Evolutionary conservation across 306 rosid species (phyloP).

Genomic region (Myrica gale): DNA sequence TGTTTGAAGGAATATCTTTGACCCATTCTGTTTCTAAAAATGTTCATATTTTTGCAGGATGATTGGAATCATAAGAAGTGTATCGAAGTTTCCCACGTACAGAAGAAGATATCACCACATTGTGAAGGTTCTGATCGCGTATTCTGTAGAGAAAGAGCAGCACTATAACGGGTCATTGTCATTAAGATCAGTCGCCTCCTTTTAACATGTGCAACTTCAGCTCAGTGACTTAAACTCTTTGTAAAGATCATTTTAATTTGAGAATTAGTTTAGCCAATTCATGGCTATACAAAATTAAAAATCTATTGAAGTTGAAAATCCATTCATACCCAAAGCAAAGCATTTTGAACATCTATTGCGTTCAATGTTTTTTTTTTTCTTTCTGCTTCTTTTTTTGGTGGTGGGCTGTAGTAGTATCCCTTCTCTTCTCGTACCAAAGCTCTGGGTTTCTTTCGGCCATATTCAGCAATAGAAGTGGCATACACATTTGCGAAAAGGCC

Average conservation of each 20-base stretch:
- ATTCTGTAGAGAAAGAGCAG: slow-evolving; percentile 35
- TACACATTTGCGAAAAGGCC: background rate
- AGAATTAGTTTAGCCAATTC: slow-evolving; percentile 25
- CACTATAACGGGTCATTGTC: slow-evolving; percentile 35
- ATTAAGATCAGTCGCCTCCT: slow-evolving; percentile 37
- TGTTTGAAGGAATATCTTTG: background rate
- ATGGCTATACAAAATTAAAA: slow-evolving; percentile 9
- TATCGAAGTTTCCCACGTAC: slow-evolving; percentile 71
- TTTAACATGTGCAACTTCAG: slow-evolving; percentile 32
- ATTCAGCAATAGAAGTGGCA: background rate
- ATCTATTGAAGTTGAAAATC: slow-evolving; percentile 1
- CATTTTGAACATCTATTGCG: background rate
- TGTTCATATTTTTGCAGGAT: slow-evolving; percentile 46
- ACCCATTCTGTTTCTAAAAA: slow-evolving; percentile 19
- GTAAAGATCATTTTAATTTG: slow-evolving; percentile 22
- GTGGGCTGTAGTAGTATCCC: no score
- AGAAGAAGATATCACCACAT: slow-evolving; percentile 63
- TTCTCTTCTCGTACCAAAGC: no score
- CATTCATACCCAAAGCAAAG: background rate
- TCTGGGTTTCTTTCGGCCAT: no score
- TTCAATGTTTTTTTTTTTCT: no score
- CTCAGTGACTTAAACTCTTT: slow-evolving; percentile 10
- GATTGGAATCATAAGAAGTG: slow-evolving; percentile 69
- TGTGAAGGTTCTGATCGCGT: slow-evolving; percentile 50
- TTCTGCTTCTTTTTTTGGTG: no score